These are phyloP conservation scores for Phytopythium sindhum DNA, from an alignment of 352 stramenopile genomes.

Conservation along the genomic window DNA sequence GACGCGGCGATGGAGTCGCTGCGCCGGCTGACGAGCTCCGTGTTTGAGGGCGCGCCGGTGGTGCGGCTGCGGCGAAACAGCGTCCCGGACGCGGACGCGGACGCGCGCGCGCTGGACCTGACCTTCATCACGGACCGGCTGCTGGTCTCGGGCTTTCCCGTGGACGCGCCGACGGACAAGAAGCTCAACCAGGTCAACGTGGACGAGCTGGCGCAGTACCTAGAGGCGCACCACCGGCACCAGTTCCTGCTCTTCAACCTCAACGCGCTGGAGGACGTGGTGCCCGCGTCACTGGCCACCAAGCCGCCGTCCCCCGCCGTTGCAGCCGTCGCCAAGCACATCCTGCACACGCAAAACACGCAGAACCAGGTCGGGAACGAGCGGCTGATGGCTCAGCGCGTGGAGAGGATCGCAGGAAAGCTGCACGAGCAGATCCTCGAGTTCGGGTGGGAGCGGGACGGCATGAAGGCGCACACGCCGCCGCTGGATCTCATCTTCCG, in stretches of 20 bases:
- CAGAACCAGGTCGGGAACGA: conserved; percentile 1
- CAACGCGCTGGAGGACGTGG: conserved; percentile 44
- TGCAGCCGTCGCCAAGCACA: background rate
- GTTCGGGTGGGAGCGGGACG: conserved; percentile 78
- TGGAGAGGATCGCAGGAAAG: conserved; percentile 34
- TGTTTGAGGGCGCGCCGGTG: conserved; percentile 46
- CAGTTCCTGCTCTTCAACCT: conserved; percentile 85
- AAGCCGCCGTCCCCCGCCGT: conserved; percentile 6
- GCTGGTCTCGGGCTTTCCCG: conserved; percentile 55
- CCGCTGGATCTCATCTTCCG: conserved; percentile 84
- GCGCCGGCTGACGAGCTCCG: conserved; percentile 67
- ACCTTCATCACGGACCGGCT: conserved; percentile 74
- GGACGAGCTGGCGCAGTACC: conserved; percentile 54
- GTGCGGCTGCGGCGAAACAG: conserved; percentile 34
- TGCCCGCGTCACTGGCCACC: background rate
- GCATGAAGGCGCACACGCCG: conserved; percentile 81
- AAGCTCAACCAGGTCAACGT: conserved; percentile 73
- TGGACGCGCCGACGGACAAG: conserved; percentile 55
- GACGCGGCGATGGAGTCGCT: conserved; percentile 54
- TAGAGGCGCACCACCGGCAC: conserved; percentile 50
- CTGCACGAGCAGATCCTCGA: conserved; percentile 83
- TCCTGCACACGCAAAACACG: background rate
- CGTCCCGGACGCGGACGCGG: conserved; percentile 20
- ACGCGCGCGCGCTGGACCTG: conserved; percentile 49
- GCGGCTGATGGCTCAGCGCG: background rate